Evolutionary conservation across 148 eudicot species (phyloP), one percentile per base, ranked within the genome.

Genomic region (Persicaria maculosa): DNA sequence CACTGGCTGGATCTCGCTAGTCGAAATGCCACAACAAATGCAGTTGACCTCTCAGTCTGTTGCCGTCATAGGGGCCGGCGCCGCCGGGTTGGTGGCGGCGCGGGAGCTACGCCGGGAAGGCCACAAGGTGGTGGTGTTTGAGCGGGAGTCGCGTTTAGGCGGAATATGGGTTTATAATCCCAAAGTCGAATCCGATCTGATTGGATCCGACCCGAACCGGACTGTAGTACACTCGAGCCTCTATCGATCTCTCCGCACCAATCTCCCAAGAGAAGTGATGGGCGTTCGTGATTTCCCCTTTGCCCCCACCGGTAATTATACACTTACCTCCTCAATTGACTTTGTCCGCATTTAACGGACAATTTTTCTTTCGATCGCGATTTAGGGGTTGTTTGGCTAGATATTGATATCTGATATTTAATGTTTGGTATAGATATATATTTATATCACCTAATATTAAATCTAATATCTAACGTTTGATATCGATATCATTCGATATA

Each of bases 11-110:
- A 31, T 31, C 40, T 31, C 40, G 40, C 40, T 12, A 0, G 46
- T 64, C 8, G 14, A 14, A 36, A 86, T 82, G 81, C 75, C 47
- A 45, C 76, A 9, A 16, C 58, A 20, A 81, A 78, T 31, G 40
- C 40, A 31, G 4, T 17, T 79, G 9, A 19, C 76, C 40, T 57
- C 85, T 74, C 80, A 76, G 12, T 74, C 70, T 67, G 96, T 95
- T 69, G 97, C 97, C 81, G 93, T 95, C 4, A 85, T 95, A 72
- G 98, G 98, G 46, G 92, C 88, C 78, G 98, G 98, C 44, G 88
- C 97, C 44, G 87, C 91, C 44, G 97, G 98, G 1, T 86, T 95
- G 9, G 84, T 77, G 76, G 91, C 98, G 50, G 96, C 96, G 22
- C 88, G 81, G 17, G 96, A 90, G 82, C 91, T 95, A 74, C 80